Conservation (phyloP, 2,329 filamentous ascomycete genomes). For the Tolypocladium paradoxum region DNA sequence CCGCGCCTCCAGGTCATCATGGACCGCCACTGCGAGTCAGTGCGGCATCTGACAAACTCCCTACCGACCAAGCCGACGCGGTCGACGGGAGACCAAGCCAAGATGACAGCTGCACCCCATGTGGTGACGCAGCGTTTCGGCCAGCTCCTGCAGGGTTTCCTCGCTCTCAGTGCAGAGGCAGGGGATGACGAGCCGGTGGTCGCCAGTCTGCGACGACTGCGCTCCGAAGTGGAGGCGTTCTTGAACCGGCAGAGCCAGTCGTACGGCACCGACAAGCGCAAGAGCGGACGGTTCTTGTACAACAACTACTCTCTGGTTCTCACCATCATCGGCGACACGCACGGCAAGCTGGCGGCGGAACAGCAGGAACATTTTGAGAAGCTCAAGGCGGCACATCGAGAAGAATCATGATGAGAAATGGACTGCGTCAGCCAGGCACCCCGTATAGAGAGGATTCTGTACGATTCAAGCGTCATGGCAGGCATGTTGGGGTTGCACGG, state of each 20-base stretch:
- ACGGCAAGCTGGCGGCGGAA: slow-evolving; percentile 63
- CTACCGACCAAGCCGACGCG: slow-evolving; percentile 35
- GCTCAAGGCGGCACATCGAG: slow-evolving; percentile 48
- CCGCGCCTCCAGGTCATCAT: slow-evolving; percentile 90
- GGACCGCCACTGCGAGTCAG: slow-evolving; percentile 82
- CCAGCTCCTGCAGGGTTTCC: slow-evolving; percentile 76
- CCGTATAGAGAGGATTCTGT: not conserved
- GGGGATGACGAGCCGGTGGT: slow-evolving; percentile 90
- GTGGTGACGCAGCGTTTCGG: slow-evolving; percentile 91
- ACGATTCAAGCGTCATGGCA: not conserved
- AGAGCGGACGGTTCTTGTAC: slow-evolving; percentile 77
- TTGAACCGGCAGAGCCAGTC: slow-evolving; percentile 65
- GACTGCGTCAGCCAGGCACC: not conserved
- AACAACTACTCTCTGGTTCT: slow-evolving; percentile 95
- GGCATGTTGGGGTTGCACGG: not conserved
- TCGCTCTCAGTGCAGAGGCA: slow-evolving; percentile 76
- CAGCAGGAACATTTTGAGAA: slow-evolving; percentile 65
- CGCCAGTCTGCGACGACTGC: slow-evolving; percentile 65
- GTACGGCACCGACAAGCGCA: slow-evolving; percentile 64
- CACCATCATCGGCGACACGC: slow-evolving; percentile 75
- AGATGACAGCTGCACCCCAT: slow-evolving; percentile 73
- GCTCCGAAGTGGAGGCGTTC: slow-evolving; percentile 75
- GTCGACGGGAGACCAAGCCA: slow-evolving; percentile 39
- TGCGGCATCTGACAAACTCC: slow-evolving; percentile 51
- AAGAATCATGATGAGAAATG: slow-evolving; percentile 18